A percentile compares a stretch with the other conserved stretches of the same genome.
Evolutionary conservation across 2,329 filamentous ascomycete genomes (phyloP).

Genomic region (Fusarium newnesense): DNA sequence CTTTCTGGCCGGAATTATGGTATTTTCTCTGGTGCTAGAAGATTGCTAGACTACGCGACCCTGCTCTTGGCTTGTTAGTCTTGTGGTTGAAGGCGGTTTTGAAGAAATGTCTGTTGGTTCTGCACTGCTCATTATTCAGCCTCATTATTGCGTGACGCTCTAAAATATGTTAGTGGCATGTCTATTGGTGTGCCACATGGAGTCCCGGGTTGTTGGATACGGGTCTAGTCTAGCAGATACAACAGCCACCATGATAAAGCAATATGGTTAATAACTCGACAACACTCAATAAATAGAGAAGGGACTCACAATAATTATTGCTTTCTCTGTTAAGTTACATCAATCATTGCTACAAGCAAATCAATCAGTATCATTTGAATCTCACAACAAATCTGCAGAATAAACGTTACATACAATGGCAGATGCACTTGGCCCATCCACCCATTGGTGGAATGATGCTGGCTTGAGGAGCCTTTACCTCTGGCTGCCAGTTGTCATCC

Average conservation of each 20-base stretch:
- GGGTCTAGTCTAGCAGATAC: too few relatives aligned
- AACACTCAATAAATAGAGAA: background rate
- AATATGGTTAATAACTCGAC: background rate
- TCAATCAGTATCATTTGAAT: too few relatives aligned
- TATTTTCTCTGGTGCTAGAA: background rate
- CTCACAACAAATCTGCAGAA: background rate
- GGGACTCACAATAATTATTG: rapidly evolving
- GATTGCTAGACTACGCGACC: background rate
- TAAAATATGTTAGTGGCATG: background rate
- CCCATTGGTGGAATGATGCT: background rate
- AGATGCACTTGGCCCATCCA: background rate
- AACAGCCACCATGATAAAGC: background rate
- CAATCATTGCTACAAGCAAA: rapidly evolving
- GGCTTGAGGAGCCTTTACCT: background rate
- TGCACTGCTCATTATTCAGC: background rate
- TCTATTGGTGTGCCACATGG: background rate
- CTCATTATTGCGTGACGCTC: background rate
- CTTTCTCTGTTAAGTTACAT: rapidly evolving
- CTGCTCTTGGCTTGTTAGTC: background rate
- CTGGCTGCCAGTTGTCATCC: background rate
- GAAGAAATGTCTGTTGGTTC: background rate
- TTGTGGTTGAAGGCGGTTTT: background rate
- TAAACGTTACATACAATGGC: background rate
- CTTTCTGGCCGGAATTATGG: too few relatives aligned
- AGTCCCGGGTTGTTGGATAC: background rate